phyloP scores from a whole-genome alignment of 1,139 yeast genomes.

The Lodderomyces parapsilosis region DNA sequence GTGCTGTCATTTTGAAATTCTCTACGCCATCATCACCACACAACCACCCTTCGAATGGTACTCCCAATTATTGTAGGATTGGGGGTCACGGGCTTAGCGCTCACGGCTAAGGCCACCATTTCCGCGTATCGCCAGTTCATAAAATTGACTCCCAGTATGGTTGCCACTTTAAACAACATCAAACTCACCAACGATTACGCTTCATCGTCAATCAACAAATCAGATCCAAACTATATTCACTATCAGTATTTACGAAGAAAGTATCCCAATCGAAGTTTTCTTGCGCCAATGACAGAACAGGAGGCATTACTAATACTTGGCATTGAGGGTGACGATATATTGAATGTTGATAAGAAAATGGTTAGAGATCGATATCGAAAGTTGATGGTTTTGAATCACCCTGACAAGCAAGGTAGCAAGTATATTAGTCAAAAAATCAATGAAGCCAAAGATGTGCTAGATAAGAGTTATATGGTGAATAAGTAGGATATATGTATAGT shows the following conservation, averaged over 20 bases:
- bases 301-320: conserved; percentile 60
- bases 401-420: conserved; percentile 74
- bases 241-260: conserved; percentile 24
- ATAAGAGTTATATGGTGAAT: conserved; percentile 49
- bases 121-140: conserved; percentile 43
- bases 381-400: conserved; percentile 69
- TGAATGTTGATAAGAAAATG: conserved; percentile 39
- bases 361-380: conserved; percentile 58
- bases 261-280: conserved; percentile 51
- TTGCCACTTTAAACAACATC: conserved; percentile 53
- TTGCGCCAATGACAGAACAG: conserved; percentile 53
- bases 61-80: conserved; percentile 58
- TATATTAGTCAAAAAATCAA: conserved; percentile 73
- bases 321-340: conserved; percentile 51
- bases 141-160: conserved; percentile 51
- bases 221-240: conserved; percentile 22
- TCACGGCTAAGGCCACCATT: conserved; percentile 51
- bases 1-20: too few relatives aligned
- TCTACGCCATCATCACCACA: too few relatives aligned
- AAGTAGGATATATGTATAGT: conserved; percentile 8
- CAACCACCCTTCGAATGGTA: conserved; percentile 24
- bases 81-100: conserved; percentile 55
- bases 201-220: conserved; percentile 7
- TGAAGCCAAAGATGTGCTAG: conserved; percentile 68
- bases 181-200: conserved; percentile 18